phyloP scores from a whole-genome alignment of 2,329 filamentous ascomycete species.

The Helminthosporium solani region DNA sequence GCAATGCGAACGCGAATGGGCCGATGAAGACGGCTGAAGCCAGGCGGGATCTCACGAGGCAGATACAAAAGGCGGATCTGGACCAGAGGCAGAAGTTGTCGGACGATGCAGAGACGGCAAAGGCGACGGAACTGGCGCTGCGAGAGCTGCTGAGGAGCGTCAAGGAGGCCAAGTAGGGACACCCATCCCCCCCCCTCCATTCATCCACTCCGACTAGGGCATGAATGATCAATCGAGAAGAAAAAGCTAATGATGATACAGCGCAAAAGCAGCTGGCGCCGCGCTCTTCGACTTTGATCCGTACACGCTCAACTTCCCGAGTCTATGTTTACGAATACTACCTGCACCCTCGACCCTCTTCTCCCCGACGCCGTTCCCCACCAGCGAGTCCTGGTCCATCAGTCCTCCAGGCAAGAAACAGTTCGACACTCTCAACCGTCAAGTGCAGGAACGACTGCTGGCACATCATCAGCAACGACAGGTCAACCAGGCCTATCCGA shows the following conservation, averaged over 20 bases:
- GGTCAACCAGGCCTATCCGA: slow-evolving; percentile 38
- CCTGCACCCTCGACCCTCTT: slow-evolving; percentile 79
- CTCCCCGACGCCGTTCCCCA: slow-evolving; percentile 75
- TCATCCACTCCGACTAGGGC: neutral
- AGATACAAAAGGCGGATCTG: slow-evolving; percentile 57
- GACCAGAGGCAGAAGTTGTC: slow-evolving; percentile 64
- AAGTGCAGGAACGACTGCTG: slow-evolving; percentile 66
- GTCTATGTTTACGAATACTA: slow-evolving; percentile 78
- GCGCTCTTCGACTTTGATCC: slow-evolving; percentile 77
- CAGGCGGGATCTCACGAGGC: slow-evolving; percentile 39
- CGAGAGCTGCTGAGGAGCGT: slow-evolving; percentile 79
- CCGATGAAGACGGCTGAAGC: slow-evolving; percentile 48
- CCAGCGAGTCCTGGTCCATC: slow-evolving; percentile 77
- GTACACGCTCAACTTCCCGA: slow-evolving; percentile 79
- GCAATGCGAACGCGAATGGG: too few species aligned
- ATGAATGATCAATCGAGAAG: too few species aligned
- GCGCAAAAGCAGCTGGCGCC: slow-evolving; percentile 46
- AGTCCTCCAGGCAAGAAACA: slow-evolving; percentile 72
- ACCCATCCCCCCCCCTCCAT: neutral
- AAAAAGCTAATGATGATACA: slow-evolving; percentile 20
- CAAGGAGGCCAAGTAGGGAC: slow-evolving; percentile 77
- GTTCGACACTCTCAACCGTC: slow-evolving; percentile 67
- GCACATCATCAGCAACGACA: slow-evolving; percentile 37
- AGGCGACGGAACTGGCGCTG: slow-evolving; percentile 80
- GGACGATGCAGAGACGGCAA: slow-evolving; percentile 75